phyloP scores from a whole-genome alignment of 2,329 filamentous ascomycete species.

The Didymellaceae sp. region DNA sequence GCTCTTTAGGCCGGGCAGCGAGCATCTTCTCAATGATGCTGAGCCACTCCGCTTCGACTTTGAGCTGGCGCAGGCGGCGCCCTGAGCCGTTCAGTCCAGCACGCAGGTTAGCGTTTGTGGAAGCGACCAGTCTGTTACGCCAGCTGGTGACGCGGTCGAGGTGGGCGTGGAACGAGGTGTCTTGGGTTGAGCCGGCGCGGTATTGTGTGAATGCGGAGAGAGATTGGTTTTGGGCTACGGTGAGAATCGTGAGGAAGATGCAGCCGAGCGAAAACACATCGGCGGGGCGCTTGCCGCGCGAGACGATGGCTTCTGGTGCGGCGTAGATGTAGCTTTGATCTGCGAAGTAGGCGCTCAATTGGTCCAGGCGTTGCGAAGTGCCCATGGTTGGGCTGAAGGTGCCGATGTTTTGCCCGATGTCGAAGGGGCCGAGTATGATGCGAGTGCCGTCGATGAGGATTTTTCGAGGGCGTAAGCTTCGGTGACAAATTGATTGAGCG shows the following conservation, averaged over 20 bases:
- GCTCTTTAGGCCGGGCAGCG: slow-evolving; percentile 37
- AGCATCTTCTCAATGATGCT: slow-evolving; percentile 48
- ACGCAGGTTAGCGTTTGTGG: slow-evolving; percentile 39
- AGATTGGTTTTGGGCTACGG: slow-evolving; percentile 46
- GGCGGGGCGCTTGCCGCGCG: slow-evolving; percentile 46
- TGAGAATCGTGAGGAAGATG: slow-evolving; percentile 50
- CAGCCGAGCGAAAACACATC: slow-evolving; percentile 51
- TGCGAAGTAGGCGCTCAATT: slow-evolving; percentile 39
- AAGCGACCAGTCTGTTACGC: slow-evolving; percentile 41
- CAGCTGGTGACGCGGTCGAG: slow-evolving; percentile 45
- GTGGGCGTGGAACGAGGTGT: slow-evolving; percentile 49
- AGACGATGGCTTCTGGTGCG: slow-evolving; percentile 47
- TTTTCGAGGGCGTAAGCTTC: slow-evolving; percentile 48
- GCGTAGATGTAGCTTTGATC: slow-evolving; percentile 49
- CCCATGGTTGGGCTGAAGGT: slow-evolving; percentile 37
- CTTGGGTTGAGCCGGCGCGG: slow-evolving; percentile 42
- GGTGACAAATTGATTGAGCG: slow-evolving; percentile 45
- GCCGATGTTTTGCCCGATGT: slow-evolving; percentile 40
- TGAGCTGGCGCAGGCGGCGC: slow-evolving; percentile 41
- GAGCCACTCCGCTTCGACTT: slow-evolving; percentile 44
- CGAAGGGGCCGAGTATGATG: slow-evolving; percentile 47
- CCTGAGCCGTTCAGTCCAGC: slow-evolving; percentile 39
- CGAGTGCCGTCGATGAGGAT: slow-evolving; percentile 47
- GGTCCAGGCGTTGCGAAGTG: slow-evolving; percentile 39
- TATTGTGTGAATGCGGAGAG: slow-evolving; percentile 45